Evolutionary conservation across 257 asterid genomes (phyloP).

Genomic region (Plantago elongata): DNA sequence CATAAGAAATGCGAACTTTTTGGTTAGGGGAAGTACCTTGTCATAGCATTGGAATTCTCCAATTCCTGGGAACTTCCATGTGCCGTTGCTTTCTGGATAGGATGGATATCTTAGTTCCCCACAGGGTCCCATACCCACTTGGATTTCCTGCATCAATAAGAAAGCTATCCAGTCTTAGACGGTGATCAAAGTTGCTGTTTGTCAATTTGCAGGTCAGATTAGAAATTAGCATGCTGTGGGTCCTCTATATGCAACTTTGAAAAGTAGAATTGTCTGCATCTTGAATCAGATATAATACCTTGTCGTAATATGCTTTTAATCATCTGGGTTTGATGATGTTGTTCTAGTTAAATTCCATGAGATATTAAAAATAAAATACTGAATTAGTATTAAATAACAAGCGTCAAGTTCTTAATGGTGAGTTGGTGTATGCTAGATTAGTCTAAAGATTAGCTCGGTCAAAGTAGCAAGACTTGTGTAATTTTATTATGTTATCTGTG

Average conservation of each 20-base stretch:
- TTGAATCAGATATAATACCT: constrained; percentile 3
- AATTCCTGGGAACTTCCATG: constrained; percentile 89
- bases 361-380: not conserved
- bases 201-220: not conserved
- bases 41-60: constrained; percentile 95
- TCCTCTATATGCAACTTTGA: constrained; percentile 13
- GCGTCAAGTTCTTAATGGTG: too few species aligned
- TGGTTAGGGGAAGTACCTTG: constrained; percentile 44
- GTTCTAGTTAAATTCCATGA: not conserved
- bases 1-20: constrained; percentile 5
- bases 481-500: not conserved
- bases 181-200: constrained; percentile 20
- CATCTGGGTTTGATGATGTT: not conserved
- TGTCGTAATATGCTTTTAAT: not conserved
- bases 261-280: constrained; percentile 8
- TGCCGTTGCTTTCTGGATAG: constrained; percentile 89
- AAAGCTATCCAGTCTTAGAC: constrained; percentile 15
- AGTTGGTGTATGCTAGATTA: not conserved
- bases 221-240: constrained; percentile 19
- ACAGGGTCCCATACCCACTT: constrained; percentile 98
- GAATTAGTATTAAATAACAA: not conserved
- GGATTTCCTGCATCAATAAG: constrained; percentile 60
- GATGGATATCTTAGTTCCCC: constrained; percentile 98
- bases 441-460: not conserved
- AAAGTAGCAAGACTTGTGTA: not conserved